Base-by-base conservation (phyloP, 2,329 filamentous ascomycete genomes). In the Hortaea werneckii region DNA sequence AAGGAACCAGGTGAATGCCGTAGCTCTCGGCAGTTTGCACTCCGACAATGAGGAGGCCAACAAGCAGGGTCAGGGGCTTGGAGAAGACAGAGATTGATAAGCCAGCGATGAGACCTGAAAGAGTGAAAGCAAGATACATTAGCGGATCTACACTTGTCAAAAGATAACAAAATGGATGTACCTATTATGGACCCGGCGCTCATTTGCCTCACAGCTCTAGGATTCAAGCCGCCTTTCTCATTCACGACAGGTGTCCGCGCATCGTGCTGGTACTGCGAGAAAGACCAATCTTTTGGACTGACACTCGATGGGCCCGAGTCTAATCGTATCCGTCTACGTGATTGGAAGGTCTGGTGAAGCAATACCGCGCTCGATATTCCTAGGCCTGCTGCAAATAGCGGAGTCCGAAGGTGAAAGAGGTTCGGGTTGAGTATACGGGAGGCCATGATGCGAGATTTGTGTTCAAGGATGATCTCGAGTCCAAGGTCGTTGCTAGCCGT, bases 41-140 rank as follows among this genome's bases (percentile, higher is more conserved):
- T 29, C 77, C 70, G 10, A 85, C 68, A 26, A 85, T 75, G 7
- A 80, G 65, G 9, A 86, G 58, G 0, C 84, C 83, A 13, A 84
- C 67, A 13, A 89, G 62, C 11, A 88, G 58, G 1, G 83, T 81
- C 41, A 89, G 67, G 1, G 82, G 78, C 59, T 78, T 79, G 6
- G 82, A 87, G 62, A 89, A 87, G 11, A 83, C 69, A 48, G 80
- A 79, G 27, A 88, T 73, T 0, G 82, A 67, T 29, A 89, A 56
- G 1, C 83, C 83, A 3, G 74, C 66, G n/a, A 75, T 55, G 45
- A 85, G 77, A 12, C 82, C 80, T 82, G 41, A 1, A 37, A 10
- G 4, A 29, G 28, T 13, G 11, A 20, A n/a, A 37, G 29, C 10
- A 10, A 42, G 12, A 9, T n/a, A 35, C 32, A 35, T 9, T 35